These are phyloP conservation scores for Lactifluus rugatus DNA, from an alignment of 768 basidiomycete species.

Conservation along the genomic window DNA sequence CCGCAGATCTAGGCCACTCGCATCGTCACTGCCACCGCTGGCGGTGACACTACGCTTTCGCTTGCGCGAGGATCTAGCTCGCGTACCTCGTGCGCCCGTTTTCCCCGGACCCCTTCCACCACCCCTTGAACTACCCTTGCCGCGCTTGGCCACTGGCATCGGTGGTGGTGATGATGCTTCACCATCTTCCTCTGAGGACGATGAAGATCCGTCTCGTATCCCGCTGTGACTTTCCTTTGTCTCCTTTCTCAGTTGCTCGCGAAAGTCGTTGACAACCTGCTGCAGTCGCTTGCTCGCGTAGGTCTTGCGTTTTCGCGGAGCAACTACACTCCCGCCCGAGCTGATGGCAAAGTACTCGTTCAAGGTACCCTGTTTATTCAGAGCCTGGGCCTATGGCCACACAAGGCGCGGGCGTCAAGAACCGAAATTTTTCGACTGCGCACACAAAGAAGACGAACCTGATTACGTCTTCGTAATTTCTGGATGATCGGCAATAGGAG, in stretches of 20 bases:
- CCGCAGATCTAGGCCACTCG: not conserved
- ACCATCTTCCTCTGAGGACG: not conserved
- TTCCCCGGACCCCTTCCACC: slow-evolving; percentile 2
- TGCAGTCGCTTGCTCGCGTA: slow-evolving; percentile 84
- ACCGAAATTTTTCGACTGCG: not conserved
- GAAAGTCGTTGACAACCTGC: slow-evolving; percentile 73
- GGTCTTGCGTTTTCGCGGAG: slow-evolving; percentile 70
- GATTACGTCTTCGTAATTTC: slow-evolving; percentile 71
- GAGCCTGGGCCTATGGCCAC: slow-evolving; percentile 38
- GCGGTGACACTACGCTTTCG: slow-evolving; percentile 16
- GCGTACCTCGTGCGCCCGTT: slow-evolving; percentile 13
- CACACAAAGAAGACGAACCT: slow-evolving; percentile 36
- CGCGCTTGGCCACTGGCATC: not conserved
- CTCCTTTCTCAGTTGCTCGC: slow-evolving; percentile 36
- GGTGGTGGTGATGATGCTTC: not conserved
- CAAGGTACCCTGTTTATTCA: slow-evolving; percentile 72
- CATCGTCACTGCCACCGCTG: slow-evolving; percentile 1
- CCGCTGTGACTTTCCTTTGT: slow-evolving; percentile 6
- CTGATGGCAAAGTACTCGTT: slow-evolving; percentile 66
- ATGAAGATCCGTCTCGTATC: not conserved
- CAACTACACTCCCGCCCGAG: slow-evolving; percentile 56
- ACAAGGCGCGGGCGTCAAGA: not conserved
- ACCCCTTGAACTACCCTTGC: not conserved
- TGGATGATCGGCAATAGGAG: slow-evolving; percentile 87
- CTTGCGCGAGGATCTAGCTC: slow-evolving; percentile 14